phyloP scores from a whole-genome alignment of 495 filamentous ascomycete species.

The Penicillium psychrofluorescens region DNA sequence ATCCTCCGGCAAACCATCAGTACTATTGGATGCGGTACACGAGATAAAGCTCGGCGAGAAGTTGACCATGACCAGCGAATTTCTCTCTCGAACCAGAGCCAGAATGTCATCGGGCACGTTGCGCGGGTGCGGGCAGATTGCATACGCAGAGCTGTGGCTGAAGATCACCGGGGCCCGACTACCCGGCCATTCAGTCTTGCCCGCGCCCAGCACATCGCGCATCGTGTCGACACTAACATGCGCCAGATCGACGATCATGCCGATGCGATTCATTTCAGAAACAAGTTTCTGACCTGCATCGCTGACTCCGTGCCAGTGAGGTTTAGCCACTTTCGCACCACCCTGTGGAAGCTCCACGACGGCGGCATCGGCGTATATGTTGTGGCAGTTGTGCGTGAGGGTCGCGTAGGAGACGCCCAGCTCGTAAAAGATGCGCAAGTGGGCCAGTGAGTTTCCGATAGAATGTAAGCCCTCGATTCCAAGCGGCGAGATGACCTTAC shows the following conservation, averaged over 20 bases:
- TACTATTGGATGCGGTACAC: conserved; percentile 35
- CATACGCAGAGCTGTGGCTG: conserved; percentile 48
- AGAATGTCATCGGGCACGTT: conserved; percentile 57
- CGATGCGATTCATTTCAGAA: conserved; percentile 50
- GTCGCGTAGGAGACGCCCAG: conserved; percentile 90
- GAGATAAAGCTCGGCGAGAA: conserved; percentile 72
- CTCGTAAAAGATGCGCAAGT: conserved; percentile 63
- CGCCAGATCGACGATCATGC: conserved; percentile 46
- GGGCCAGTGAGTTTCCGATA: conserved; percentile 79
- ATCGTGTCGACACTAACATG: conserved; percentile 50
- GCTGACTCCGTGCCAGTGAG: conserved; percentile 58
- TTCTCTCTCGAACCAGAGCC: conserved; percentile 43
- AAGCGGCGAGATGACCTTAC: conserved; percentile 60
- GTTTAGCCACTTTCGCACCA: conserved; percentile 34
- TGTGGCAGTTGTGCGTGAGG: conserved; percentile 91
- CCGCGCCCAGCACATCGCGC: conserved; percentile 45
- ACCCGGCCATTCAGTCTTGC: conserved; percentile 33
- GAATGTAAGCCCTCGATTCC: conserved; percentile 93
- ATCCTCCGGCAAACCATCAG: conserved; percentile 35
- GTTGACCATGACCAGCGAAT: conserved; percentile 55
- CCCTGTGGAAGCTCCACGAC: conserved; percentile 43
- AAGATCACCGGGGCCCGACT: conserved; percentile 50
- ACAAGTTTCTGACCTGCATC: conserved; percentile 55
- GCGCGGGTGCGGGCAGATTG: conserved; percentile 46
- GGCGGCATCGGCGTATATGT: conserved; percentile 81